Evolutionary conservation across 495 filamentous ascomycete genomes (phyloP).

Genomic region (Beverwykella pulmonaria): DNA sequence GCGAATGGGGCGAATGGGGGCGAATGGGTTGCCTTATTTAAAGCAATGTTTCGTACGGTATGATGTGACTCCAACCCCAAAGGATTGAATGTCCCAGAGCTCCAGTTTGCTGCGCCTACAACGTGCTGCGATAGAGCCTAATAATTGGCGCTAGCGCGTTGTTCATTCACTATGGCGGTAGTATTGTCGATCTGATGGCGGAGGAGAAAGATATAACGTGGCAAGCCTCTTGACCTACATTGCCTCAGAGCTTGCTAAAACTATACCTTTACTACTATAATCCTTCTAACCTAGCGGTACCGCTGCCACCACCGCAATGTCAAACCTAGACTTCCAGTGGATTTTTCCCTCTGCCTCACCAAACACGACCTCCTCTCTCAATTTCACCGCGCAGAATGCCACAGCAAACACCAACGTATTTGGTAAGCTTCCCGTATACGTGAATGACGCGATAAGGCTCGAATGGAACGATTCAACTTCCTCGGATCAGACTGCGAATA

Average conservation of each 20-base stretch:
- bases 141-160: conserved; percentile 2
- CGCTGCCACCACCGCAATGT: background rate
- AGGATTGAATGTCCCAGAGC: conserved; percentile 1
- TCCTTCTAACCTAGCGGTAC: background rate
- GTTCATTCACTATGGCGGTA: background rate
- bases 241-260: conserved; percentile 1
- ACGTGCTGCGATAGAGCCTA: conserved; percentile 11
- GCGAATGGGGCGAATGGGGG: background rate
- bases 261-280: conserved; percentile 3
- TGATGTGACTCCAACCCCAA: background rate
- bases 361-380: conserved; percentile 6
- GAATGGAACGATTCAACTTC: background rate
- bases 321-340: conserved; percentile 10
- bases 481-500: background rate
- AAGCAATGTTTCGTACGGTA: background rate
- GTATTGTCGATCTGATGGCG: conserved; percentile 4
- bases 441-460: conserved; percentile 6
- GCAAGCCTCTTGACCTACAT: background rate
- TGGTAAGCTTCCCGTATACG: conserved; percentile 9
- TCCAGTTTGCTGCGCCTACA: conserved; percentile 3
- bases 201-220: conserved; percentile 10
- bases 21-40: conserved; percentile 2
- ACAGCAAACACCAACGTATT: background rate
- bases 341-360: conserved; percentile 8
- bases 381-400: conserved; percentile 11